Base-by-base conservation (phyloP, 2,329 filamentous ascomycete species). In the Macrophomina tecta region DNA sequence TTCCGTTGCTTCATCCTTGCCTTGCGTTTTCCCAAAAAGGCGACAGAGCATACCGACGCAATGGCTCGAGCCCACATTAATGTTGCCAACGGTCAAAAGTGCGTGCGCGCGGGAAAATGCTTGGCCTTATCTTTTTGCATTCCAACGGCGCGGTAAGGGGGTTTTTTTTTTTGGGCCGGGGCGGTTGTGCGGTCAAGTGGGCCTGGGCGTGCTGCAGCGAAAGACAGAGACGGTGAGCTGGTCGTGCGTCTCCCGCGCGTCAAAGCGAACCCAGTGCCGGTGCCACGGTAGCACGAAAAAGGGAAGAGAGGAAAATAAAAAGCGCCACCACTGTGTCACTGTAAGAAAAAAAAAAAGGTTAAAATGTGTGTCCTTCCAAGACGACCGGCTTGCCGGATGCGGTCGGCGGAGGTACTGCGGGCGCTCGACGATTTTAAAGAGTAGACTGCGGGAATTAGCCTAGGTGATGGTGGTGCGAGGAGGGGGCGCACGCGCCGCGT, bases 81-180 rank as follows among this genome's bases (percentile, higher is more conserved):
- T 60, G 28, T 46, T 60, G 56, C 32, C 58, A 61, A 61, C 58
- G 42, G 58, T 30, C 14, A n/a, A 16, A 46, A 5, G 28, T 14
- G 55, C 38, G 55, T 8, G 40, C 16, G 40, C 56, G 58, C 30
- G 12, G 56, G 36, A 30, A 42, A 28, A n/a, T n/a, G 40, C 12
- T 34, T 60, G 55, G 55, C 55, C 40, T 23, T 23, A 23, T 23
- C 23, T 23, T 23, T 23, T 23, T 49, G 61, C 61, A 64, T 64
- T 64, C 61, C 61, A 38, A 64, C 11, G 36, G 48, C 48, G 49
- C 46, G 61, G 61, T 53, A 64, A 64, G 49, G 61, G 46, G 34
- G 18, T 2, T 23, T 23, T 23, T n/a, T n/a, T 23, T 23, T 23
- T 23, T 2, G 23, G 23, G 36, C 36, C 6, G 36, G 36, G 36